Conservation (phyloP, 2,329 filamentous ascomycete genomes). For the Cercospora beticola region DNA sequence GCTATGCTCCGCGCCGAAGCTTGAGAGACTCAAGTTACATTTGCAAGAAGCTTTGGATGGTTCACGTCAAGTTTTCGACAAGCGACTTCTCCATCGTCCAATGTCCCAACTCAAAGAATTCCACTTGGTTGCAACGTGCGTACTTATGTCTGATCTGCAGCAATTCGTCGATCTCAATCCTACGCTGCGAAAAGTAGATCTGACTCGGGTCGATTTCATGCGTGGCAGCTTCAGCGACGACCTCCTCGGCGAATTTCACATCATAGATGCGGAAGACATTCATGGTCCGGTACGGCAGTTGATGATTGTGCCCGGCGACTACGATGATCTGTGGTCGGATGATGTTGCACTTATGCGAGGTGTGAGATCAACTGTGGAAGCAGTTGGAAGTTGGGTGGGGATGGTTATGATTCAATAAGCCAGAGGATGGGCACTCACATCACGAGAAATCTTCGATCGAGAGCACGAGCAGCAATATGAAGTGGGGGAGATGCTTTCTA, state of each 20-base stretch:
- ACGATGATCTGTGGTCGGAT: neutral
- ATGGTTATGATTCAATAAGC: neutral
- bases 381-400: neutral
- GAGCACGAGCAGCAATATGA: neutral
- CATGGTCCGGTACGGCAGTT: neutral
- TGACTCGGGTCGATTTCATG: neutral
- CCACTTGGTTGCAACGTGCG: neutral
- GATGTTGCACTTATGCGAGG: neutral
- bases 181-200: neutral
- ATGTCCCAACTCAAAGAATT: neutral
- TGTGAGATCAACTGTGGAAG: neutral
- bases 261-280: neutral
- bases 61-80: neutral
- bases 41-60: neutral
- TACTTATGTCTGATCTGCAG: neutral
- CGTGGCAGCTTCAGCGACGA: neutral
- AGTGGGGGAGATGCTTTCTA: neutral
- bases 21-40: neutral
- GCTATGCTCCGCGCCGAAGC: neutral
- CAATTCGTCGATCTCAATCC: neutral
- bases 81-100: neutral
- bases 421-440: neutral
- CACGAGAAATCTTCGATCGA: neutral
- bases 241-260: neutral
- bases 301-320: neutral